phyloP scores from a whole-genome alignment of 2,329 filamentous ascomycete genomes.

The Botrytis squamosa region DNA sequence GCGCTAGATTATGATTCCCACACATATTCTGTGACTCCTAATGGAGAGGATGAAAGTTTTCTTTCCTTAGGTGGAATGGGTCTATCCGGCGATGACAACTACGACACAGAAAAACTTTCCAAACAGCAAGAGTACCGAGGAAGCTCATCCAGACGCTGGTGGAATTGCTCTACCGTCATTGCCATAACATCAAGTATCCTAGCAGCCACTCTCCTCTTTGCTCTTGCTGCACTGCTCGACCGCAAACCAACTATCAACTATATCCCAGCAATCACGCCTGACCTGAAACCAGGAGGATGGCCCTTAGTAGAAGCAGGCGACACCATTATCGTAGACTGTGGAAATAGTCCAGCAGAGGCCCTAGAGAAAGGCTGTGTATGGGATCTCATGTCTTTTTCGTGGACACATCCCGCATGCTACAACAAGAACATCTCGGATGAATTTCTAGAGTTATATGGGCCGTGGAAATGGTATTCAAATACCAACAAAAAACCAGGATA shows the following conservation, averaged over 20 bases:
- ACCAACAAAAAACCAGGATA: neutral
- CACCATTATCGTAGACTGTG: slow-evolving; percentile 7
- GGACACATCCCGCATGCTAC: slow-evolving; percentile 17
- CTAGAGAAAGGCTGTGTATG: slow-evolving; percentile 17
- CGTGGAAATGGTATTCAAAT: neutral
- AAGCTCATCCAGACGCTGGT: neutral
- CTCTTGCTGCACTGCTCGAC: neutral
- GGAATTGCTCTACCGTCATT: neutral
- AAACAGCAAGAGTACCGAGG: neutral
- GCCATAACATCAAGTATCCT: neutral
- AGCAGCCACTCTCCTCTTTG: neutral
- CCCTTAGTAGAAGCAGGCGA: neutral
- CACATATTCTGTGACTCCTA: neutral
- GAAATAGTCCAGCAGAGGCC: slow-evolving; percentile 14
- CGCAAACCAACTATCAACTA: neutral
- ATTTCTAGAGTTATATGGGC: neutral
- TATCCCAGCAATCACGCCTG: neutral
- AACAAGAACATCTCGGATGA: slow-evolving; percentile 13
- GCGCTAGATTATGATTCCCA: neutral
- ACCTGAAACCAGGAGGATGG: neutral
- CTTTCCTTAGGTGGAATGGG: neutral
- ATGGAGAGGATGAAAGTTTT: neutral
- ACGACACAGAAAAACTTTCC: neutral
- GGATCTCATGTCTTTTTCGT: slow-evolving; percentile 20
- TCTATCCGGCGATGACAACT: neutral